Base-by-base conservation (phyloP, 2,329 filamentous ascomycete genomes). In the Esteya vermicola region DNA sequence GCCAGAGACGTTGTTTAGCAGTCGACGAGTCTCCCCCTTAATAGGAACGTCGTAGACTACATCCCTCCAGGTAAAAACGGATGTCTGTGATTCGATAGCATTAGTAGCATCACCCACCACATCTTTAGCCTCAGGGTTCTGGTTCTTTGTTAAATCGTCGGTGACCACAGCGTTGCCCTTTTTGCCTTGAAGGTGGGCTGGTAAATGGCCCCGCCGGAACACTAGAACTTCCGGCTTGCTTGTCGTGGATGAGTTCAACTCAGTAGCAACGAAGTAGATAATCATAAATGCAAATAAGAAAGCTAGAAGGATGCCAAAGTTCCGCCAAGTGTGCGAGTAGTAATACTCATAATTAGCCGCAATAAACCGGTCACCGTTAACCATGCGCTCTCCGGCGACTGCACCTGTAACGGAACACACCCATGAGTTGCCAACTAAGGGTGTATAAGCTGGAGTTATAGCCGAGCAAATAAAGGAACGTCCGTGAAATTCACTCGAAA, bases 1-100 rank as follows among this genome's bases (percentile, higher is more conserved):
- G 21, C 88, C 88, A 52, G 93, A 82, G 14, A 94, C 83, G 46
- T 89, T 67, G 51, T 94, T 79, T 43, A 95, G 64, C 52, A 95
- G 81, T 33, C 80, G 75, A 14, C 85, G 73, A 1, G 68, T 62
- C 50, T 89, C 75, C 9, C 67, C 67, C 64, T 93, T 93, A 60
- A 93, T 86, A 57, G 83, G 79, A 56, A 78, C 65, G 43, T 77
- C 69, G 51, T 72, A 94, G 60, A 80, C 86, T 2, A 93, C 79
- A 50, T 89, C 70, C 47, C 78, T 71, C 85, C 85, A 93, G 52
- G 85, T 82, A 65, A 93, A 93, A 45, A 88, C 75, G 16, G 82
- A 81, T 4, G 75, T 85, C 54, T 85, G 78, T 47, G 58, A 48
- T 47, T 64, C 56, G 3, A 72, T 53, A n/a, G 20, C 40, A n/a